These are phyloP conservation scores for Penstemon eatonii DNA, from an alignment of 257 asterid species.

Conservation along the genomic window DNA sequence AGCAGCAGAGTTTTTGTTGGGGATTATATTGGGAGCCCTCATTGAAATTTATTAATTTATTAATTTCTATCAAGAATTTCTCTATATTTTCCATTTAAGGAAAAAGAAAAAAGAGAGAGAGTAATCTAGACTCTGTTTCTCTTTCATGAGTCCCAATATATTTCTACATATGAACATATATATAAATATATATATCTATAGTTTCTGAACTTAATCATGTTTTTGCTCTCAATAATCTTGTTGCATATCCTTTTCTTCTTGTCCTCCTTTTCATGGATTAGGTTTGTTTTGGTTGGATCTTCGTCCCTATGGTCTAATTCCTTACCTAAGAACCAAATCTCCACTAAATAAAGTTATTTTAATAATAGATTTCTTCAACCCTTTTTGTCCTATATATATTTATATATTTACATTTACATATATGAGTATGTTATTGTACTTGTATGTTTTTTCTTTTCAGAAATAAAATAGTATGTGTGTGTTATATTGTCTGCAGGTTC, in stretches of 20 bases:
- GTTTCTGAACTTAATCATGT: not conserved
- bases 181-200: not conserved
- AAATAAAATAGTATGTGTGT: too few species aligned
- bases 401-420: too few species aligned
- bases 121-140: conserved; percentile 15
- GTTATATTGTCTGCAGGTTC: too few species aligned
- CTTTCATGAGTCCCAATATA: conserved; percentile 14
- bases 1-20: conserved; percentile 41
- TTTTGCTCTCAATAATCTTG: not conserved
- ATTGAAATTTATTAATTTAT: conserved; percentile 1
- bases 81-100: not conserved
- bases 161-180: not conserved
- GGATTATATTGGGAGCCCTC: conserved; percentile 48
- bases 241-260: not conserved
- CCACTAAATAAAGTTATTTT: too few species aligned
- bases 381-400: too few species aligned
- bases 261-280: not conserved
- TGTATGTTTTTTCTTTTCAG: too few species aligned
- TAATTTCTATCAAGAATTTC: not conserved
- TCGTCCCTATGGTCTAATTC: too few species aligned
- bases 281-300: too few species aligned
- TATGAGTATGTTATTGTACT: too few species aligned
- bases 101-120: not conserved
- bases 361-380: too few species aligned
- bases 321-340: too few species aligned